Percentiles rank a stretch among this genome's conserved stretches.
These are phyloP conservation scores for Mucor piriformis DNA, from an alignment of 371 early-diverging fungal genomes.

Conservation along the genomic window DNA sequence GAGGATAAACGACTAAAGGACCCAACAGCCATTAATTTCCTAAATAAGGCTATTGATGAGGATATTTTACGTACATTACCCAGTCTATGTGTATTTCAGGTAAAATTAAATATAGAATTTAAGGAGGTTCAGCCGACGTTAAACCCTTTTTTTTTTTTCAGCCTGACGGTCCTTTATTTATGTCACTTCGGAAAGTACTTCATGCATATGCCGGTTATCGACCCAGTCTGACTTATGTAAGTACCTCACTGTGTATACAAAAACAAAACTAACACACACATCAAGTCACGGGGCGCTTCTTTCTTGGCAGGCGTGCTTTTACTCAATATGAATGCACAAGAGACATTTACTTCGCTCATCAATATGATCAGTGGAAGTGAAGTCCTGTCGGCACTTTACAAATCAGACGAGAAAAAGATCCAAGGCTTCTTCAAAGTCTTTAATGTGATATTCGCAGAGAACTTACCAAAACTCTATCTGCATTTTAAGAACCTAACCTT, in stretches of 20 bases:
- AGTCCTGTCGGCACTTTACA: constrained; percentile 44
- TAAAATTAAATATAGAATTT: constrained; percentile 14
- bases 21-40: constrained; percentile 26
- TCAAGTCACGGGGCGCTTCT: constrained; percentile 48
- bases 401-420: constrained; percentile 40
- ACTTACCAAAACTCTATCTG: constrained; percentile 51
- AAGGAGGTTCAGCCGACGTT: too few relatives aligned
- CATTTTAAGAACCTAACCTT: constrained; percentile 53
- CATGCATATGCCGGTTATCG: constrained; percentile 47
- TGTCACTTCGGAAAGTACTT: constrained; percentile 42
- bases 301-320: constrained; percentile 54
- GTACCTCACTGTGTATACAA: not conserved
- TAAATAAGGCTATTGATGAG: constrained; percentile 49
- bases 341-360: constrained; percentile 35
- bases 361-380: constrained; percentile 43
- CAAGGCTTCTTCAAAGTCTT: constrained; percentile 54
- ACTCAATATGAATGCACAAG: constrained; percentile 47
- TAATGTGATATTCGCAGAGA: constrained; percentile 55
- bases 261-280: not conserved
- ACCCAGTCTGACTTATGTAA: constrained; percentile 43
- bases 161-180: constrained; percentile 55
- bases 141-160: constrained; percentile 1
- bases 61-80: constrained; percentile 55
- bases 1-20: constrained; percentile 21
- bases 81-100: constrained; percentile 55